Base-by-base conservation (phyloP, 768 basidiomycete genomes). In the Boletus sensibilis region DNA sequence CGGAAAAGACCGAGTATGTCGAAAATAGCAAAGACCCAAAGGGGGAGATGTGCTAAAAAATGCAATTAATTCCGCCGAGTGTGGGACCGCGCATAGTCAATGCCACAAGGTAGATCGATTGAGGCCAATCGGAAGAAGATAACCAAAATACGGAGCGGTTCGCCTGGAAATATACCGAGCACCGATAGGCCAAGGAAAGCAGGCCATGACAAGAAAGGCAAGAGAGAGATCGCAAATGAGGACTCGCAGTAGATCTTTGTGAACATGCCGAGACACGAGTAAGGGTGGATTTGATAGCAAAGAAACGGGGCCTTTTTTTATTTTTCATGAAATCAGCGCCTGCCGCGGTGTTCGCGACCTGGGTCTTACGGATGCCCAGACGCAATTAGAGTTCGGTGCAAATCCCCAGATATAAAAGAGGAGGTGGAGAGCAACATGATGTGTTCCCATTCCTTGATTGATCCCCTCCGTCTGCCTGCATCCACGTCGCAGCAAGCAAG, bases 111-210 rank as follows among this genome's bases (percentile, higher is more conserved):
- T 68, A 50, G n/a, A 53, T 52, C 60, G 63, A 64, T 50, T 58
- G 57, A 64, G 61, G 57, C 79, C 77, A 82, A 82, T 82, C 80
- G 81, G 83, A 75, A 68, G 60, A 56, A 60, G 63, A 60, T 72
- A 69, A 60, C 68, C 55, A 66, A 63, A 68, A 64, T 63, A 79
- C 78, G 79, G 82, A 72, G 72, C 78, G 81, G 77, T 73, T 61
- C 59, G 61, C 68, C 65, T 72, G 67, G 68, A 71, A 71, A 75
- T 74, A 73, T 64, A 66, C 68, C 69, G 65, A 64, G 62, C 53
- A 73, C 74, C 72, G 77, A 78, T 75, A 76, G 74, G 75, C 51
- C 65, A 64, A 69, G 59, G 66, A 66, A 71, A 68, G 56, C 60
- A 61, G 59, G 59, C 42, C 54, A 50, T 63, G 57, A 72, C 68